These are phyloP conservation scores for Aspergillus bertholletiae DNA, from an alignment of 495 filamentous ascomycete genomes.

Conservation along the genomic window DNA sequence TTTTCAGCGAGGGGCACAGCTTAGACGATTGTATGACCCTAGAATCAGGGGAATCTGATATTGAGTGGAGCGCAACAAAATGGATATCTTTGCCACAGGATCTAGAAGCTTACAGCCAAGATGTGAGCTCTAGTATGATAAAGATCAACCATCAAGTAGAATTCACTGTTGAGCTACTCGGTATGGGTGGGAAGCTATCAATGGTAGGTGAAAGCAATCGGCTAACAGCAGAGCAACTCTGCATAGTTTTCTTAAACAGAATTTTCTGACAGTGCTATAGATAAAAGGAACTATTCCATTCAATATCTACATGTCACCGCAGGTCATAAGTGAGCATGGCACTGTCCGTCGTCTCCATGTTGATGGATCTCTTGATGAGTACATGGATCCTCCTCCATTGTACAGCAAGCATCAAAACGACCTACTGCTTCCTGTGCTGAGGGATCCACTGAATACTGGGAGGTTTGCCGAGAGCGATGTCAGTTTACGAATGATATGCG, in stretches of 20 bases:
- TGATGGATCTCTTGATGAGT: constrained; percentile 1
- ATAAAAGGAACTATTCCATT: constrained; percentile 15
- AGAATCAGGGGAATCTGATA: neutral
- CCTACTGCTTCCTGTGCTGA: neutral
- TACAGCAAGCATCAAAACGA: constrained; percentile 12
- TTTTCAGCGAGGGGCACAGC: constrained; percentile 10
- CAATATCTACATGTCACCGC: constrained; percentile 18
- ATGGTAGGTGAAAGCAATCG: neutral
- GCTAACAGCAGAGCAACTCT: too few relatives aligned
- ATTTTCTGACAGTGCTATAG: constrained; percentile 4
- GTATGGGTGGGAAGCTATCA: neutral
- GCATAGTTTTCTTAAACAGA: neutral
- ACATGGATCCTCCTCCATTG: constrained; percentile 11
- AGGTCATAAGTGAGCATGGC: constrained; percentile 1
- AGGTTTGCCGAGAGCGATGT: too few relatives aligned
- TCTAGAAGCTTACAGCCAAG: constrained; percentile 15
- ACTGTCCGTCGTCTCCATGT: constrained; percentile 2
- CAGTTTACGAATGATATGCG: too few relatives aligned
- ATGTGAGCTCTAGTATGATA: constrained; percentile 10
- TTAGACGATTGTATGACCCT: neutral
- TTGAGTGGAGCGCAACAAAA: constrained; percentile 13
- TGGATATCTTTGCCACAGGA: constrained; percentile 12
- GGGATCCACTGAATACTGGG: neutral
- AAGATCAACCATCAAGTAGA: constrained; percentile 14
- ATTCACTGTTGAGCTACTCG: constrained; percentile 12